Percentiles rank a stretch among this genome's conserved stretches.
Evolutionary conservation across 2,329 filamentous ascomycete species (phyloP).

Genomic region (Pestalotiopsis sp.): DNA sequence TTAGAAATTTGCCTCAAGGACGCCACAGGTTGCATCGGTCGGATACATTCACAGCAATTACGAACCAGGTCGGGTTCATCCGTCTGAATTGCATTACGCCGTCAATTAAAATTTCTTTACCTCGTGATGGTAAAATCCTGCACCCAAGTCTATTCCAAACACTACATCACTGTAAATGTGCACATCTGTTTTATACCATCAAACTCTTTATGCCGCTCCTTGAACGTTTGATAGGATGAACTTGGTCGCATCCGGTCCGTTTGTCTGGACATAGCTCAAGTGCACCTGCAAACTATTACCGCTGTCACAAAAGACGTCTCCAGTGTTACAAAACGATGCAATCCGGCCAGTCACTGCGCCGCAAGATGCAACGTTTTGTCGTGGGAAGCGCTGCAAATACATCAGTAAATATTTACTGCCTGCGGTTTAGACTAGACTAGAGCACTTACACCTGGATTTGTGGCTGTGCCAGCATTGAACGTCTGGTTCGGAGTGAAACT

Average conservation of each 20-base stretch:
- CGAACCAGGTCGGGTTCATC: neutral
- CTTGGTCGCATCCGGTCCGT: conserved; percentile 14
- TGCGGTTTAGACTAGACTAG: too few relatives aligned
- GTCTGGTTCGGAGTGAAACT: conserved; percentile 26
- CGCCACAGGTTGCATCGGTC: conserved; percentile 6
- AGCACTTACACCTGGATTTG: conserved; percentile 23
- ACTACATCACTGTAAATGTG: too few relatives aligned
- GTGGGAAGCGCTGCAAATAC: conserved; percentile 15
- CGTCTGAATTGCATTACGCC: too few relatives aligned
- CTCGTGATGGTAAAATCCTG: too few relatives aligned
- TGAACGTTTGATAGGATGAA: conserved; percentile 16
- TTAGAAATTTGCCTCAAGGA: conserved; percentile 7
- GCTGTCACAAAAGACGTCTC: conserved; percentile 21
- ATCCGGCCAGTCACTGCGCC: conserved; percentile 15
- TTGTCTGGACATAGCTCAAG: conserved; percentile 16
- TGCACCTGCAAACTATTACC: conserved; percentile 19
- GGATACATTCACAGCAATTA: conserved; percentile 1
- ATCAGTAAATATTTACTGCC: too few relatives aligned
- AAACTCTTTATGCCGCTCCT: neutral
- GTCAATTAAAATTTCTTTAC: too few relatives aligned
- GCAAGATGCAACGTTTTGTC: conserved; percentile 15
- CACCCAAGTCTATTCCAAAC: too few relatives aligned
- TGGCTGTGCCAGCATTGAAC: conserved; percentile 31
- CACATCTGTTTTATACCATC: too few relatives aligned
- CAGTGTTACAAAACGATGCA: conserved; percentile 19